Evolutionary conservation across 176 grass and related monocot species (phyloP).

Genomic region (Pontederia crassipes): DNA sequence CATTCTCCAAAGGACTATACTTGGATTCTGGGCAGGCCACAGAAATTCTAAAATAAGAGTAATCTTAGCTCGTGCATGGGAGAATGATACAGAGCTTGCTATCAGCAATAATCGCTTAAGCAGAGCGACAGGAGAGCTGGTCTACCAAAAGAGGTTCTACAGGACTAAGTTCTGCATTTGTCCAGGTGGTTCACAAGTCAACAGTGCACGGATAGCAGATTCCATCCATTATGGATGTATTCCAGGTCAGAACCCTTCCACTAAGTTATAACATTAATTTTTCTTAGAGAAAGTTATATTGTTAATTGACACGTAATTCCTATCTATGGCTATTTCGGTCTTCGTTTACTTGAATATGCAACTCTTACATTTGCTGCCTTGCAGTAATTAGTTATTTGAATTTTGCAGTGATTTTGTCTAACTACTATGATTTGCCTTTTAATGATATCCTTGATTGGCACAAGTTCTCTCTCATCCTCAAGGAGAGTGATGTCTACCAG

Average conservation of each 20-base stretch:
- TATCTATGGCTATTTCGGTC: too few species aligned
- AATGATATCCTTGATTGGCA: constrained; percentile 65
- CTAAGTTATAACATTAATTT: not conserved
- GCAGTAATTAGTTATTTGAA: not conserved
- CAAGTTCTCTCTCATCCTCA: constrained; percentile 69
- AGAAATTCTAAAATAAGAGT: constrained; percentile 94
- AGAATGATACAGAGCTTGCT: constrained; percentile 90
- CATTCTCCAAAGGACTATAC: constrained; percentile 26
- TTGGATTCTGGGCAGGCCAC: constrained; percentile 84
- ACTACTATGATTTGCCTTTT: constrained; percentile 59
- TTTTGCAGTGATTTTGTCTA: constrained; percentile 68
- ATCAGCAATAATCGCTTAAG: constrained; percentile 93
- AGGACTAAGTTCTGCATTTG: constrained; percentile 95
- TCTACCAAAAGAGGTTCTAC: constrained; percentile 93
- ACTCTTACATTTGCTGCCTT: too few species aligned
- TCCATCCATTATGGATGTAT: constrained; percentile 97
- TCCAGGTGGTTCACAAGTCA: constrained; percentile 98
- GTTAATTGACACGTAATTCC: too few species aligned
- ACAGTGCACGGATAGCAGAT: constrained; percentile 86
- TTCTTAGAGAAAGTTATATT: too few species aligned
- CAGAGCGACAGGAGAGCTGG: constrained; percentile 71
- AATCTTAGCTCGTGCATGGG: constrained; percentile 73
- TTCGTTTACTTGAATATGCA: too few species aligned
- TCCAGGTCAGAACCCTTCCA: constrained; percentile 47
- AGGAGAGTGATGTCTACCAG: constrained; percentile 74